phyloP scores from a whole-genome alignment of 2,329 filamentous ascomycete genomes.

The Ilyonectria robusta region DNA sequence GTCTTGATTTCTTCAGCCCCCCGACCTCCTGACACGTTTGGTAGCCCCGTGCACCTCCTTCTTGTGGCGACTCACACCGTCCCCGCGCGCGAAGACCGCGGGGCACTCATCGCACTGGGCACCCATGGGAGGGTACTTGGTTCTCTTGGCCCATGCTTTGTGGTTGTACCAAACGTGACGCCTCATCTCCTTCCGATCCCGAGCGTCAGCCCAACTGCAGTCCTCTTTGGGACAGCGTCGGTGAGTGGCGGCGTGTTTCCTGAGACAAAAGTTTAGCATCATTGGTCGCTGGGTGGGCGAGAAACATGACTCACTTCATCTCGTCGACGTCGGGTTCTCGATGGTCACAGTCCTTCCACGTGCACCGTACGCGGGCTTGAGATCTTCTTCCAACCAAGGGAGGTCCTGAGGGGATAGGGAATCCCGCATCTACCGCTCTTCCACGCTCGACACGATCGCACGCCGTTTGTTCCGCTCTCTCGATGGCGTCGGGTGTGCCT shows the following conservation, averaged over 20 bases:
- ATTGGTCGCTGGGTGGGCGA: not conserved
- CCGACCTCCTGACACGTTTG: too few relatives aligned
- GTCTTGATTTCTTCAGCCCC: too few relatives aligned
- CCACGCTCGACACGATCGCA: not conserved
- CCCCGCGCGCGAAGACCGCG: too few relatives aligned
- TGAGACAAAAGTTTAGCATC: not conserved
- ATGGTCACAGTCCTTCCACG: constrained; percentile 1
- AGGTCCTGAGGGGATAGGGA: not conserved
- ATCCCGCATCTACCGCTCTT: constrained; percentile 2
- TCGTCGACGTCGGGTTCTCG: not conserved
- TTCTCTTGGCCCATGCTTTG: constrained; percentile 10
- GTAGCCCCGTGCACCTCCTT: too few relatives aligned
- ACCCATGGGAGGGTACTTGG: constrained; percentile 3
- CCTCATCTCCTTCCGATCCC: constrained; percentile 1
- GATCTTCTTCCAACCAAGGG: constrained; percentile 3
- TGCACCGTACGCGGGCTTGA: not conserved
- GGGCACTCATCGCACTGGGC: too few relatives aligned
- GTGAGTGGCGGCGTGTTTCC: constrained; percentile 1
- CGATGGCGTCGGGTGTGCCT: not conserved
- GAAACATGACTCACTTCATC: not conserved
- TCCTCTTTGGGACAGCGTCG: constrained; percentile 5
- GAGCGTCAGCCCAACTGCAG: constrained; percentile 5
- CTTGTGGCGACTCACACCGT: too few relatives aligned
- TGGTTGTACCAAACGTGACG: constrained; percentile 10
- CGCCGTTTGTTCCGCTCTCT: constrained; percentile 4